Evolutionary conservation across 1,139 yeast genomes (phyloP).

Genomic region (Yamadazyma friedrichii): DNA sequence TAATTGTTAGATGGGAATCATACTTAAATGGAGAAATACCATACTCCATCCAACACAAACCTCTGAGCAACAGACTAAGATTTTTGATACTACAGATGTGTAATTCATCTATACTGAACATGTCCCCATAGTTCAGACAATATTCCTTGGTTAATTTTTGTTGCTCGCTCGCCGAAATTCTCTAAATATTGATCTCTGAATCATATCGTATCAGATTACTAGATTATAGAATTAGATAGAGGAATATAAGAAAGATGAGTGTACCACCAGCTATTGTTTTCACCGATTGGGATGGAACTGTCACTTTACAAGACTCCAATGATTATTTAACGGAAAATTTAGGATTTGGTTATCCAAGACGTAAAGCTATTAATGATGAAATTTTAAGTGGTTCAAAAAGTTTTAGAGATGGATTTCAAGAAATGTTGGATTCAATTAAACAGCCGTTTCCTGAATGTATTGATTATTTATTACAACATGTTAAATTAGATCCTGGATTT

Average conservation of each 20-base stretch:
- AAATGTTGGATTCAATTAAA: slow-evolving; percentile 77
- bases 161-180: no score
- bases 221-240: no score
- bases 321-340: slow-evolving; percentile 84
- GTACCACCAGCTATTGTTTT: slow-evolving; percentile 68
- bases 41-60: no score
- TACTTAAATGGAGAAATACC: no score
- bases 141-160: no score
- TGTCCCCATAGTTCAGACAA: no score
- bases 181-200: neutral
- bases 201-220: no score
- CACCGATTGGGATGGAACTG: slow-evolving; percentile 98
- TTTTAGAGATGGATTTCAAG: slow-evolving; percentile 80
- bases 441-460: slow-evolving; percentile 84
- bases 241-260: no score
- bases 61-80: no score
- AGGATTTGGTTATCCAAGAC: slow-evolving; percentile 77
- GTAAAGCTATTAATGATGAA: slow-evolving; percentile 67
- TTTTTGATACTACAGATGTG: no score
- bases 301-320: slow-evolving; percentile 86
- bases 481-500: slow-evolving; percentile 89
- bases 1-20: no score
- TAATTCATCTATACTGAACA: no score
- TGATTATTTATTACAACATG: slow-evolving; percentile 55
- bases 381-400: slow-evolving; percentile 66